These are phyloP conservation scores for Gossypium armourianum DNA, from an alignment of 441 rosid species.

Conservation along the genomic window DNA sequence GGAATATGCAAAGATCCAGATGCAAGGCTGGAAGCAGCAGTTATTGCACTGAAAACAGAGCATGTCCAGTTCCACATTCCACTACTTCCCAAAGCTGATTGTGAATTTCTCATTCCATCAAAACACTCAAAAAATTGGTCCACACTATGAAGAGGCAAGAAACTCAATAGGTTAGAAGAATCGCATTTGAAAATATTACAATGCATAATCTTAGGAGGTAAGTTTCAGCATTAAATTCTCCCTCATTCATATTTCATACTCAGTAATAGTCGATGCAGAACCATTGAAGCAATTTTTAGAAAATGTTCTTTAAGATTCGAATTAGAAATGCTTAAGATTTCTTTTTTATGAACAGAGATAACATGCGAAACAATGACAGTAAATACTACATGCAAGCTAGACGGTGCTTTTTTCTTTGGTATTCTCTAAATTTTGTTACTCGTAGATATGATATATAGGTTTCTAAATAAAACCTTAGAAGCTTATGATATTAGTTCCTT, in stretches of 20 bases:
- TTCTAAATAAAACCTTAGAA: not conserved
- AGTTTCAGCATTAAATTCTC: not conserved
- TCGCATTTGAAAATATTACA: not conserved
- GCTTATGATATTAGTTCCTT: not conserved
- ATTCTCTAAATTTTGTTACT: not conserved
- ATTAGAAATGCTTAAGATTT: not conserved
- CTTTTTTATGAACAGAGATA: not conserved
- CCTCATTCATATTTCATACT: not conserved
- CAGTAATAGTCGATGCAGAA: not conserved
- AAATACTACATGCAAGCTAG: not conserved
- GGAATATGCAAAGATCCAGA: conserved; percentile 78
- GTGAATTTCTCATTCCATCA: conserved; percentile 83
- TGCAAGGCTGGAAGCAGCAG: conserved; percentile 98
- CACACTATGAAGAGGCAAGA: conserved; percentile 48
- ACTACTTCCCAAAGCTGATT: conserved; percentile 75
- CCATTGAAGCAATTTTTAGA: not conserved
- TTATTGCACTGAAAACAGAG: conserved; percentile 90
- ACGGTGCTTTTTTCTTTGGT: not conserved
- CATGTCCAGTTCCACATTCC: conserved; percentile 97
- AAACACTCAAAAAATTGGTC: conserved; percentile 95
- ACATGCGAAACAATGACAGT: not conserved
- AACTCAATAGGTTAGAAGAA: conserved; percentile 14
- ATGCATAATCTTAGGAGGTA: not conserved
- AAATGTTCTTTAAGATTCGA: not conserved
- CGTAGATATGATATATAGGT: not conserved